Conservation (phyloP, 148 eudicot genomes). For the Silene uniflora region DNA sequence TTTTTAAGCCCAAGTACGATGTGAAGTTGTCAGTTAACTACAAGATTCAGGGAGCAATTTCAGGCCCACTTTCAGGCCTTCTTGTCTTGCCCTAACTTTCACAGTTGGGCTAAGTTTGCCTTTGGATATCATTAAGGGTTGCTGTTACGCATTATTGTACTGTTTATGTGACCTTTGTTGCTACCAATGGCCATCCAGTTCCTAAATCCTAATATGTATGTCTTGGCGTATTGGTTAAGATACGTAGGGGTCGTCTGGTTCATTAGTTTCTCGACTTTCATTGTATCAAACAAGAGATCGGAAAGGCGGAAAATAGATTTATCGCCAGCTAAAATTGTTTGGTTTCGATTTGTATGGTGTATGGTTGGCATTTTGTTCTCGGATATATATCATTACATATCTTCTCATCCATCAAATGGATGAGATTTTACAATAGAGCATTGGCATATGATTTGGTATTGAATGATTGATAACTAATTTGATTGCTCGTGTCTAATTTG, state of each 20-base stretch:
- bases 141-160: not conserved
- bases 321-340: no score
- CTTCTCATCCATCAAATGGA: no score
- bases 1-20: not conserved
- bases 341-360: no score
- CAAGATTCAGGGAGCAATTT: not conserved
- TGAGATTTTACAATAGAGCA: no score
- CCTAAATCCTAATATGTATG: not conserved
- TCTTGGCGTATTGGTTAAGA: not conserved
- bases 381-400: no score
- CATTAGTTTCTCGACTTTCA: not conserved
- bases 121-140: conserved; percentile 17
- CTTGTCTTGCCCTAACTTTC: not conserved
- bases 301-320: no score
- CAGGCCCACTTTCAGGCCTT: not conserved
- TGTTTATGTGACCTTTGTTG: conserved; percentile 9
- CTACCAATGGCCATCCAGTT: conserved; percentile 2
- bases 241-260: not conserved
- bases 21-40: not conserved
- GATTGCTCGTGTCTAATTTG: no score
- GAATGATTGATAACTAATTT: not conserved
- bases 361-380: no score
- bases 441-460: not conserved
- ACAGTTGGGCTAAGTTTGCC: conserved; percentile 10
- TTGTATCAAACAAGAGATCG: not conserved